Percentiles rank a stretch among this genome's conserved stretches.
Evolutionary conservation across 768 basidiomycete genomes (phyloP).

Genomic region (Phanerochaete sordida): DNA sequence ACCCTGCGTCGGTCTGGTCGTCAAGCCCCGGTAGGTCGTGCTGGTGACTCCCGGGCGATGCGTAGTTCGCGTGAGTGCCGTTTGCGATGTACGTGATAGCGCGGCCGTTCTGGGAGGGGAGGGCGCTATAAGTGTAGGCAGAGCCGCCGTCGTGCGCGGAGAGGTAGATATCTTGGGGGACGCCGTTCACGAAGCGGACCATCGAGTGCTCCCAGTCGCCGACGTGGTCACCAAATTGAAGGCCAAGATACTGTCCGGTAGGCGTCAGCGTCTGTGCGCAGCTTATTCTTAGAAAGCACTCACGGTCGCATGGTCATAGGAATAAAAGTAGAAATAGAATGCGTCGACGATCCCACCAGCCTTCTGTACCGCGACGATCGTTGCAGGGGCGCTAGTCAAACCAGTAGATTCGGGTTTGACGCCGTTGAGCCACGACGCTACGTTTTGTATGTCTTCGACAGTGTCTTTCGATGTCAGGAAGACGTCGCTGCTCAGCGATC

Average conservation of each 20-base stretch:
- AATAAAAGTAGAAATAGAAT: constrained; percentile 33
- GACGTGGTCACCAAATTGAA: constrained; percentile 28
- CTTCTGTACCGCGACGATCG: constrained; percentile 29
- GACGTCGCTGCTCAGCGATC: constrained; percentile 9
- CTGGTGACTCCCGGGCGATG: constrained; percentile 20
- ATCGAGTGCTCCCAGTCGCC: constrained; percentile 34
- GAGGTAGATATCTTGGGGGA: constrained; percentile 25
- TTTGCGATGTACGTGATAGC: constrained; percentile 23
- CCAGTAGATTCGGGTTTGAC: constrained; percentile 24
- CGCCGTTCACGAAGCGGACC: constrained; percentile 30
- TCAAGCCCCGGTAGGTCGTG: constrained; percentile 22
- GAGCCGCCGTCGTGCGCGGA: constrained; percentile 28
- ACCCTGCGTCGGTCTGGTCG: constrained; percentile 24
- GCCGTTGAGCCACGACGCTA: constrained; percentile 19
- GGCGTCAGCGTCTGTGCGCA: not conserved
- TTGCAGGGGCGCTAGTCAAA: constrained; percentile 22
- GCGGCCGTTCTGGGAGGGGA: constrained; percentile 13
- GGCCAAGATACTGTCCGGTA: constrained; percentile 16
- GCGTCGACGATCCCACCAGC: constrained; percentile 26
- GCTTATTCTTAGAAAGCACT: not conserved
- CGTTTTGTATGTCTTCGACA: constrained; percentile 13
- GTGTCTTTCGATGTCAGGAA: constrained; percentile 22
- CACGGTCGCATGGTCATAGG: constrained; percentile 23
- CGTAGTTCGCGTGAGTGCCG: constrained; percentile 29
- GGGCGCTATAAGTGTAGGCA: constrained; percentile 23